Base-by-base conservation (phyloP, 371 early-diverging fungal species). In the Syncephalastrum monosporum region DNA sequence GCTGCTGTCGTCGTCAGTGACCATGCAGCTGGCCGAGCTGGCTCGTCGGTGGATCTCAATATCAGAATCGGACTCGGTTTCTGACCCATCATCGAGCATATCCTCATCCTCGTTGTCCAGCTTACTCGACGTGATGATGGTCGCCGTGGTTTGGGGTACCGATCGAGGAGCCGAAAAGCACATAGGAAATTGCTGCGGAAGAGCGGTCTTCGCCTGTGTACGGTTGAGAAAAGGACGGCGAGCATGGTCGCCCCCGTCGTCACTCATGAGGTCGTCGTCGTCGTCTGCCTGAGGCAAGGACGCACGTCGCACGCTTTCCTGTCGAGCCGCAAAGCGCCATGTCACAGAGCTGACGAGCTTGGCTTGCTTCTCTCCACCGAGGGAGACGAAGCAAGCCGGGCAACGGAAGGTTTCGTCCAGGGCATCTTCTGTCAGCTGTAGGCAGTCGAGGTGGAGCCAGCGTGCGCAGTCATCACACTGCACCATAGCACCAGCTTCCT, bases 371-470 rank as follows among this genome's bases (percentile, higher is more conserved):
- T 46, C 21, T 0, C n/a, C 43, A 24, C 65, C 68, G 21, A 63
- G 49, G 5, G 65, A 29, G 2, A 71, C 38, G 50, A 61, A 72
- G 43, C 75, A 75, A n/a, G 63, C 38, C 0, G 84, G 84, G 51
- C 84, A 84, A 25, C 68, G 74, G 59, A 79, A 84, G 1, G 78
- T 74, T 19, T 79, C 75, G 3, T 49, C 73, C 7, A 82, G 52
- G 3, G 63, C 75, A 14, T 75, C 67, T 16, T 73, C 72, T 1
- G 69, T 55, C 25, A 84, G 59, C 29, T 71, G 71, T 25, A 84
- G 61, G 47, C 84, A 84, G 4, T 81, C 82, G 12, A 81, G 47
- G 56, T 84, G 84, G 10, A 84, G 76, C 81, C 82, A 84, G 14
- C 64, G 60, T 38, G 56, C 57, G 51, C 84, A 84, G 25, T 76